These are phyloP conservation scores for Globisporangium okanoganense DNA, from an alignment of 352 stramenopile genomes.

Conservation along the genomic window DNA sequence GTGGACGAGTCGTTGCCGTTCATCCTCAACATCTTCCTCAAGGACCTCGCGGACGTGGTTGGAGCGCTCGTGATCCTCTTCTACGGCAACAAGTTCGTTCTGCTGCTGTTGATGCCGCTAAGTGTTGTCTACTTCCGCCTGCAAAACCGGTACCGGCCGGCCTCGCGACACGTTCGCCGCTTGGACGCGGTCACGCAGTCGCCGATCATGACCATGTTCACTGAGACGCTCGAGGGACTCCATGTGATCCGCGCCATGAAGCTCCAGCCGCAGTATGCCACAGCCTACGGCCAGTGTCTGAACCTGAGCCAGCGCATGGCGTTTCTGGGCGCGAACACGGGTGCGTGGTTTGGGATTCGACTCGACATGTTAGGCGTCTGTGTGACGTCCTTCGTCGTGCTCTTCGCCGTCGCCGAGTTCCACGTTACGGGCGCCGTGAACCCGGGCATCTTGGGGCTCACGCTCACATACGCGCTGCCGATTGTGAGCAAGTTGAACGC, in stretches of 20 bases:
- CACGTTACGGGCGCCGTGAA: conserved; percentile 48
- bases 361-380: conserved; percentile 81
- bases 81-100: conserved; percentile 71
- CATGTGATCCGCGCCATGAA: conserved; percentile 55
- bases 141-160: conserved; percentile 62
- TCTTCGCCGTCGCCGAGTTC: conserved; percentile 77
- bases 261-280: conserved; percentile 38
- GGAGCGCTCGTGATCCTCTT: conserved; percentile 76
- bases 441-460: conserved; percentile 80
- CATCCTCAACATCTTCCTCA: conserved; percentile 86
- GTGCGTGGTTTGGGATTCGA: conserved; percentile 80
- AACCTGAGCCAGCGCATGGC: conserved; percentile 70
- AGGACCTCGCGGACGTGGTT: conserved; percentile 67
- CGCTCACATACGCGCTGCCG: conserved; percentile 87
- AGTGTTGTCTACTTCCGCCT: conserved; percentile 61
- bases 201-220: conserved; percentile 68
- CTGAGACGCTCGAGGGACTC: conserved; percentile 71
- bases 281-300: conserved; percentile 38
- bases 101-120: conserved; percentile 71
- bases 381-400: conserved; percentile 75
- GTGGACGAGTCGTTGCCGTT: conserved; percentile 88
- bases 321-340: conserved; percentile 70
- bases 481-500: conserved; percentile 88
- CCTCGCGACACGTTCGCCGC: conserved; percentile 66
- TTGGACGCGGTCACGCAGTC: conserved; percentile 73